Conservation (phyloP, 2,329 filamentous ascomycete species). For the Fusarium sp. region DNA sequence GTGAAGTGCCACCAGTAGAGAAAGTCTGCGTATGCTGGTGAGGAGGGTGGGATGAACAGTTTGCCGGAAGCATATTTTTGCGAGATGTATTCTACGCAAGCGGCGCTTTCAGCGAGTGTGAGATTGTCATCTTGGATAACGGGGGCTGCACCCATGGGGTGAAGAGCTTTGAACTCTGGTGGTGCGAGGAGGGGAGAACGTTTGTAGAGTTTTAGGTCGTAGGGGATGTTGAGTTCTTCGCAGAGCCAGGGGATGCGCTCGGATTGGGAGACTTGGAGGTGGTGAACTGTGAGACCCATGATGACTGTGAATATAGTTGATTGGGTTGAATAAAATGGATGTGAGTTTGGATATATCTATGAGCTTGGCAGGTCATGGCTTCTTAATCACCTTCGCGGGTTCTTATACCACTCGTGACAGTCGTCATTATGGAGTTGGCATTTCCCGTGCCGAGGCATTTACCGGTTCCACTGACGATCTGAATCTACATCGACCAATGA, state of each 20-base stretch:
- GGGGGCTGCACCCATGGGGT: conserved; percentile 68
- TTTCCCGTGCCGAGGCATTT: conserved; percentile 25
- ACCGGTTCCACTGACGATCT: conserved; percentile 6
- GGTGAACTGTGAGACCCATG: conserved; percentile 59
- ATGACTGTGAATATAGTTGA: not conserved
- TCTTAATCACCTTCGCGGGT: conserved; percentile 5
- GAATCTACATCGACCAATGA: not conserved
- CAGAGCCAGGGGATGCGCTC: conserved; percentile 74
- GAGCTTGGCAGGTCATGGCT: not conserved
- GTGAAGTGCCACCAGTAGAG: conserved; percentile 74
- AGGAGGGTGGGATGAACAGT: conserved; percentile 58
- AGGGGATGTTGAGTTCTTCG: conserved; percentile 70
- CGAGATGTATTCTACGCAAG: conserved; percentile 72
- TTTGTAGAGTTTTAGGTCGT: conserved; percentile 50
- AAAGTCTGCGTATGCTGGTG: conserved; percentile 68
- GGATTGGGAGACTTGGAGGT: conserved; percentile 69
- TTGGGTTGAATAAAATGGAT: no score
- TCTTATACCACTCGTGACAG: no score
- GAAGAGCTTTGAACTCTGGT: conserved; percentile 44
- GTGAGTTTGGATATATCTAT: fast-evolving
- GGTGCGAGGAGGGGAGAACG: conserved; percentile 38
- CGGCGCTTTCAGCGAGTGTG: conserved; percentile 69
- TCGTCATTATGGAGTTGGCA: conserved; percentile 13
- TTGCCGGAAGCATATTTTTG: conserved; percentile 63
- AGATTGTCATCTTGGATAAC: conserved; percentile 67